Evolutionary conservation across 1,139 yeast genomes (phyloP).

Genomic region (Saccharomycopsis hybrid): DNA sequence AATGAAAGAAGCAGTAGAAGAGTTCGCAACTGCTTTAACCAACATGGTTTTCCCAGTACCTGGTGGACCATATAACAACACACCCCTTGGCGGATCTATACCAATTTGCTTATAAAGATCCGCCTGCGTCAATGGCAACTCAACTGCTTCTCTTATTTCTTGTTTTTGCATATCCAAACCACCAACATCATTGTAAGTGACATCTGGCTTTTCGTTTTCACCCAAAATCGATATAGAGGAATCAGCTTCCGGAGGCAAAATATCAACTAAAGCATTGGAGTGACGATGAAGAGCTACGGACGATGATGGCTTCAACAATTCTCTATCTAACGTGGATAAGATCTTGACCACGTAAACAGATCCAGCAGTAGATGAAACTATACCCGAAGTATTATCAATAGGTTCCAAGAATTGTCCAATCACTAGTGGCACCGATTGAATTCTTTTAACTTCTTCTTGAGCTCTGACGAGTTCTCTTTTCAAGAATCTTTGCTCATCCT

Average conservation of each 20-base stretch:
- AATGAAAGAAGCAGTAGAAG: conserved; percentile 91
- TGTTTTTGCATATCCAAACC: conserved; percentile 99
- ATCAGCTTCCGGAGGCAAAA: conserved; percentile 97
- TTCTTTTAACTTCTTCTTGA: conserved; percentile 87
- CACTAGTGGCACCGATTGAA: conserved; percentile 93
- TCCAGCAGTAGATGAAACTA: conserved; percentile 95
- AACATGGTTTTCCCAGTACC: conserved; percentile 99
- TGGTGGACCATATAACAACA: conserved; percentile 94
- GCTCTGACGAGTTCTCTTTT: conserved; percentile 94
- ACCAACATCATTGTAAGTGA: conserved; percentile 83
- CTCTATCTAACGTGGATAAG: conserved; percentile 92
- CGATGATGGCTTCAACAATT: conserved; percentile 86
- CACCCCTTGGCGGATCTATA: conserved; percentile 98
- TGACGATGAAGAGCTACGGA: conserved; percentile 98
- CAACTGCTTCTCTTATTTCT: conserved; percentile 98
- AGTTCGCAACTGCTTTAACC: conserved; percentile 97
- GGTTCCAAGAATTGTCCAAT: conserved; percentile 98
- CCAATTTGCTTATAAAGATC: conserved; percentile 97
- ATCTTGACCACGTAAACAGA: conserved; percentile 95
- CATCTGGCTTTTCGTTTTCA: conserved; percentile 88
- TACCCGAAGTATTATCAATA: conserved; percentile 93
- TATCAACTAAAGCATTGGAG: conserved; percentile 94
- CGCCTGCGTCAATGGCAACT: conserved; percentile 91
- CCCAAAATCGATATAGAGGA: conserved; percentile 93
- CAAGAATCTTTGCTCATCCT: conserved; percentile 92